phyloP scores from a whole-genome alignment of 2,329 filamentous ascomycete genomes.

The Sclerotinia nivalis region DNA sequence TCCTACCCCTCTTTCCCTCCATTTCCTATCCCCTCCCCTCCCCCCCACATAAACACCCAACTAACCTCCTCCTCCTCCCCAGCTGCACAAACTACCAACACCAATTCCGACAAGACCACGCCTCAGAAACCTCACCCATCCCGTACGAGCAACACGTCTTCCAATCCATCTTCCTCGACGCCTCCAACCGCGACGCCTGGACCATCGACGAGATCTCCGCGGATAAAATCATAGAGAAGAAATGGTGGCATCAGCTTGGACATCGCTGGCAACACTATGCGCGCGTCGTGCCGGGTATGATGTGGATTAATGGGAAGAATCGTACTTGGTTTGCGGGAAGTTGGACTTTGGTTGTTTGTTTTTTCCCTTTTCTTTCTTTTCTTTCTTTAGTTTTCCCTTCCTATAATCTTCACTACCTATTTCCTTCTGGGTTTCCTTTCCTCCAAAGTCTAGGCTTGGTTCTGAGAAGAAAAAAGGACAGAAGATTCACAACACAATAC shows the following conservation, averaged over 20 bases:
- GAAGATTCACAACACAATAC: not conserved
- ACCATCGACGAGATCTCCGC: conserved; percentile 59
- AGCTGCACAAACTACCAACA: conserved; percentile 71
- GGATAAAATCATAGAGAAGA: conserved; percentile 59
- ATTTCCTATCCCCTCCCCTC: too few species aligned
- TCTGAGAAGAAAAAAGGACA: not conserved
- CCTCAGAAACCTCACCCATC: not conserved
- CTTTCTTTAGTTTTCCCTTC: not conserved
- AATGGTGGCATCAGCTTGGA: conserved; percentile 65
- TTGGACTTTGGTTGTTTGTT: conserved; percentile 39
- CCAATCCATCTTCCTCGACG: conserved; percentile 66
- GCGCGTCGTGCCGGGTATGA: conserved; percentile 69
- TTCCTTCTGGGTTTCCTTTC: too few species aligned
- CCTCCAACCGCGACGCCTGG: conserved; percentile 57
- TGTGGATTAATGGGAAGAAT: conserved; percentile 67
- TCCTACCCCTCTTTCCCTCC: too few species aligned
- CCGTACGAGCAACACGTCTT: conserved; percentile 8
- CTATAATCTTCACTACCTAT: too few species aligned
- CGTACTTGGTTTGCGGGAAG: conserved; percentile 48
- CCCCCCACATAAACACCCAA: too few species aligned
- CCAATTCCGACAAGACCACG: conserved; percentile 56
- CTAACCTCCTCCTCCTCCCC: not conserved
- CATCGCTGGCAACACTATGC: conserved; percentile 65
- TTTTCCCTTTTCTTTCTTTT: not conserved
- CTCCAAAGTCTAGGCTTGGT: not conserved